Base-by-base conservation (phyloP, 2,329 filamentous ascomycete genomes). In the Pyricularia grisea region DNA sequence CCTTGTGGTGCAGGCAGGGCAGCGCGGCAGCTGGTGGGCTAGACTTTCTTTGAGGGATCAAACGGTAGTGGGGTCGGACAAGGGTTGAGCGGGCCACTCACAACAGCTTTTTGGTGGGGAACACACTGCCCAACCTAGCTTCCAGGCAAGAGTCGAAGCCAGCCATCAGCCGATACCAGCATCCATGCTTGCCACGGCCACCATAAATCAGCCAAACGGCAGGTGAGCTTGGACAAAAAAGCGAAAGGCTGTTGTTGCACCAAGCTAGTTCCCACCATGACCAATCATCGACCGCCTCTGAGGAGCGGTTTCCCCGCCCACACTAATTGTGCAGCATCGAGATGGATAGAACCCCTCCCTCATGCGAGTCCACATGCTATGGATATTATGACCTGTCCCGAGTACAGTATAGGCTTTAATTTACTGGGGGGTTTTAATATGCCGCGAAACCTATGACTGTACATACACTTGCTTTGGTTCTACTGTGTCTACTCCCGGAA, bases 1-100 rank as follows among this genome's bases (percentile, higher is more conserved):
- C 58, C 58, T 61, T 61, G 58, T 61, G 58, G 58, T 61, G 58
- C 58, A 61, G 42, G 58, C 58, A 61, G 58, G 58, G 58, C 58
- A 61, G 58, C 58, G 58, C 58, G 58, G 58, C 58, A 61, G 58
- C 58, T 61, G 58, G 58, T 27, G 58, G 58, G 58, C 58, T 61
- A 61, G 58, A 61, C 58, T 61, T 27, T 14, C n/a, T 61, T 61
- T 60, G 58, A 61, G 58, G 58, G 58, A 61, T 27, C 58, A 61
- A 61, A 61, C 58, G 58, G 58, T 61, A 27, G 58, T 61, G 58
- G 58, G 58, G 58, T 61, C 25, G n/a, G 58, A 61, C 58, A 61
- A 27, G 58, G 58, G 42, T 55, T 55, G 42, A n/a, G 17, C 42
- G 42, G 42, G 42, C 42, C 42, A 55, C 42, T 55, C 42, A 55